Percentiles rank a stretch among this genome's conserved stretches.
These are phyloP conservation scores for Serpula lacrymans DNA, from an alignment of 768 basidiomycete species.

Conservation along the genomic window DNA sequence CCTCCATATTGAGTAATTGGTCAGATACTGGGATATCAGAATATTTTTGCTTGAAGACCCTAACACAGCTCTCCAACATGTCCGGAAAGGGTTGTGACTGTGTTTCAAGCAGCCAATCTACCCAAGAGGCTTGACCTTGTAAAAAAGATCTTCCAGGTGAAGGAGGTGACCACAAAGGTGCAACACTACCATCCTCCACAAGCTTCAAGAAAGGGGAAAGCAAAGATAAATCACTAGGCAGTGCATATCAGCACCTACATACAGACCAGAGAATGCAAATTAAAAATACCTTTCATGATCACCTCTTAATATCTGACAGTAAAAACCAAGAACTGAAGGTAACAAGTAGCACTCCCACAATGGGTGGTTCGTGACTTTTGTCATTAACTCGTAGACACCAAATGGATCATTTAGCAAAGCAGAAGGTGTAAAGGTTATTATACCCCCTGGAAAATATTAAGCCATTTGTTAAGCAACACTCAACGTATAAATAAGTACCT, in stretches of 20 bases:
- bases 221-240: slow-evolving; percentile 37
- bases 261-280: too few species aligned
- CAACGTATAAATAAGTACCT: slow-evolving; percentile 39
- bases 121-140: slow-evolving; percentile 31
- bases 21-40: slow-evolving; percentile 31
- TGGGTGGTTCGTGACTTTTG: slow-evolving; percentile 53
- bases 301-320: too few species aligned
- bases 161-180: slow-evolving; percentile 51
- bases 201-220: slow-evolving; percentile 39
- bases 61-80: slow-evolving; percentile 43
- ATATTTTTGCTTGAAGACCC: slow-evolving; percentile 36
- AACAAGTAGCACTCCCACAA: slow-evolving; percentile 67
- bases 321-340: slow-evolving; percentile 62
- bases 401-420: slow-evolving; percentile 54
- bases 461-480: slow-evolving; percentile 1
- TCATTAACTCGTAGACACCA: slow-evolving; percentile 46
- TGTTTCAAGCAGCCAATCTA: slow-evolving; percentile 31
- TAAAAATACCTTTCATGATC: too few species aligned
- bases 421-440: slow-evolving; percentile 66
- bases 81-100: slow-evolving; percentile 31
- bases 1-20: slow-evolving; percentile 37
- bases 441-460: slow-evolving; percentile 48
- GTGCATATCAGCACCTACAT: too few species aligned
- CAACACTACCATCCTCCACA: slow-evolving; percentile 55
- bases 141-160: slow-evolving; percentile 21